phyloP scores from a whole-genome alignment of 2,329 filamentous ascomycete species.

The Didymella lethalis region DNA sequence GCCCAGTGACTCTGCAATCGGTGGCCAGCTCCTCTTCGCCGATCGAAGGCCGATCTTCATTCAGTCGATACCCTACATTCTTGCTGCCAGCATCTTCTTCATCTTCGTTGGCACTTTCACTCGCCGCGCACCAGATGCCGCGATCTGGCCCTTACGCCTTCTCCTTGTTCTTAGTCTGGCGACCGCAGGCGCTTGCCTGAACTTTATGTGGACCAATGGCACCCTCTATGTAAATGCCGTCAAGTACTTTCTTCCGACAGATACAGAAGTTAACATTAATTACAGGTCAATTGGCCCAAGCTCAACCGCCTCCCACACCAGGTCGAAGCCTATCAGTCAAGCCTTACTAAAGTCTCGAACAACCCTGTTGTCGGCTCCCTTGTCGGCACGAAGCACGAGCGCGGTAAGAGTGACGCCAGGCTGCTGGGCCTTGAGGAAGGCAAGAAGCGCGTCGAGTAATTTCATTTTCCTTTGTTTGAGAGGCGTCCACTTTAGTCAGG shows the following conservation, averaged over 20 bases:
- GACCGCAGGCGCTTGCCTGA: conserved; percentile 73
- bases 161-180: conserved; percentile 81
- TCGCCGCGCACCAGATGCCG: conserved; percentile 72
- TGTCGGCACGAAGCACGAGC: conserved; percentile 72
- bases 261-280: conserved; percentile 19
- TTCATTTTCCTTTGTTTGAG: conserved; percentile 6
- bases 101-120: conserved; percentile 78
- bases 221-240: conserved; percentile 84
- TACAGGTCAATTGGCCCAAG: conserved; percentile 98
- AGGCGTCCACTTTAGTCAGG: not conserved
- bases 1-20: conserved; percentile 74
- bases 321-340: conserved; percentile 86
- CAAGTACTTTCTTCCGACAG: not conserved
- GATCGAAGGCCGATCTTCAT: conserved; percentile 87
- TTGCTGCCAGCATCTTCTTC: conserved; percentile 86
- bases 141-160: conserved; percentile 80
- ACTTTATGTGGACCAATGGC: conserved; percentile 83
- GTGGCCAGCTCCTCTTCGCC: conserved; percentile 77
- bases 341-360: conserved; percentile 81
- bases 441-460: conserved; percentile 93
- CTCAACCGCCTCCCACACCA: conserved; percentile 89
- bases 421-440: conserved; percentile 92
- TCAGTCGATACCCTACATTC: conserved; percentile 90
- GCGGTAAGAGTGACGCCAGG: conserved; percentile 81
- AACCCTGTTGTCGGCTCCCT: conserved; percentile 82